Evolutionary conservation across 2,329 filamentous ascomycete genomes (phyloP), one percentile per base, ranked within the genome.

Genomic region (Fusarium hainanense): DNA sequence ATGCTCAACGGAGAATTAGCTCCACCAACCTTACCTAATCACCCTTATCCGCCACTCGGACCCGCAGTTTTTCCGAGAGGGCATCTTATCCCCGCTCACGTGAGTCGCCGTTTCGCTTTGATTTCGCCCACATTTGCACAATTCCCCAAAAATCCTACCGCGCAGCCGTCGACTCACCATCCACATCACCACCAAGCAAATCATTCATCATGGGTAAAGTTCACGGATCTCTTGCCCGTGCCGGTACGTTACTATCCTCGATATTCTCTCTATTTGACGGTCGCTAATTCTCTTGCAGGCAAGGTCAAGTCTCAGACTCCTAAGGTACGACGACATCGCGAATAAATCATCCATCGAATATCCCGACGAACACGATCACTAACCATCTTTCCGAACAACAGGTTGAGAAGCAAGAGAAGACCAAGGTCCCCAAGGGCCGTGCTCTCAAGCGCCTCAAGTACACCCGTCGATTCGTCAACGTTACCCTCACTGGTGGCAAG

Each of bases 221-320:
- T 85, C 93, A 95, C 91, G 93, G 93, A 84, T 96, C 93, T 82
- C 92, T 96, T 85, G 93, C 93, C 84, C 93, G 93, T 93, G 93
- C 93, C 76, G 84, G 83, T 84, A 84, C 60, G 81, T 77, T 50
- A 25, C 42, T 20, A 66, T 46, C 44, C 64, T 43, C 60, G 54
- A 23, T 44, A 25, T 23, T 41, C 14, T 23, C 49, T 57, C 25
- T 69, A 30, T 27, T 65, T 59, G 30, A 66, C 51, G 58, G 18
- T 69, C 56, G 72, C 75, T 78, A 70, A 79, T 84, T 90, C 89
- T 82, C 90, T 90, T 90, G 88, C 90, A 87, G 93, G 93, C 88
- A 97, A 97, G 90, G 94, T 97, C 90, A 97, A 97, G 92, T 95
- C 93, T 86, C 93, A 95, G 86, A 95, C 92, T 78, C 92, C 92